Percentiles rank a stretch among this genome's conserved stretches.
Conservation (phyloP, 2,329 filamentous ascomycete genomes). For the Aspergillus persii region DNA sequence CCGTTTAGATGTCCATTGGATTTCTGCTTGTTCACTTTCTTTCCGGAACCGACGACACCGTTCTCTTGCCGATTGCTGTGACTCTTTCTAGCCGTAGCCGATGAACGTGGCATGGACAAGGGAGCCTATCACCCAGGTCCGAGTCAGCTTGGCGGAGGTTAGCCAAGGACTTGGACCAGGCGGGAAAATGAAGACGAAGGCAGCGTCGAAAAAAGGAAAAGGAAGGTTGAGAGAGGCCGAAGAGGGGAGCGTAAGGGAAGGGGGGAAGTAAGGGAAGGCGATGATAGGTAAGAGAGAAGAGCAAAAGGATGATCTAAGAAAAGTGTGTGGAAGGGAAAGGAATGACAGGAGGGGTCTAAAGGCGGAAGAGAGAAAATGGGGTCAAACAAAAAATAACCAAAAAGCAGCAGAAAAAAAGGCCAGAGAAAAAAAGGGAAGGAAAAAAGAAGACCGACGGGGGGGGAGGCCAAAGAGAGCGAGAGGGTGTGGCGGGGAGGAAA, state of each 20-base stretch:
- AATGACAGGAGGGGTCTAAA: constrained; percentile 12
- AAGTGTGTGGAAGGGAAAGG: constrained; percentile 11
- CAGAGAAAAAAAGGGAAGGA: constrained; percentile 4
- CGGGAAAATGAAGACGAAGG: constrained; percentile 27
- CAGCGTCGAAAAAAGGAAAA: constrained; percentile 9
- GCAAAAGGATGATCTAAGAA: constrained; percentile 14
- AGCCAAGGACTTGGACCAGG: constrained; percentile 48
- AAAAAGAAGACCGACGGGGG: constrained; percentile 6
- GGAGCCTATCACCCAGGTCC: constrained; percentile 42
- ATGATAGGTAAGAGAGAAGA: constrained; percentile 6
- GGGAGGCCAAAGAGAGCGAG: constrained; percentile 12
- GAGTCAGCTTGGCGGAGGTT: constrained; percentile 49
- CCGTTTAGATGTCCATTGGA: constrained; percentile 57
- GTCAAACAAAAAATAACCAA: constrained; percentile 12
- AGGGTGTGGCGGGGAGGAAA: constrained; percentile 11
- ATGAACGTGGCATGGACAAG: constrained; percentile 52
- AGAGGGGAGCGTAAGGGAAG: constrained; percentile 2
- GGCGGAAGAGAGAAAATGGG: constrained; percentile 8
- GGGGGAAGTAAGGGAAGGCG: neutral
- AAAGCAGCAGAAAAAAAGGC: constrained; percentile 4
- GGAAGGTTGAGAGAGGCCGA: constrained; percentile 2
- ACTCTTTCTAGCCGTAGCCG: constrained; percentile 53
- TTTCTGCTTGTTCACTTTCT: constrained; percentile 61
- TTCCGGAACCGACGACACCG: constrained; percentile 77
- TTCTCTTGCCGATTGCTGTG: constrained; percentile 79